Percentiles rank a stretch among this genome's conserved stretches.
These are phyloP conservation scores for Dryadomyces quercus-mongolicae DNA, from an alignment of 2,329 filamentous ascomycete species.

Conservation along the genomic window DNA sequence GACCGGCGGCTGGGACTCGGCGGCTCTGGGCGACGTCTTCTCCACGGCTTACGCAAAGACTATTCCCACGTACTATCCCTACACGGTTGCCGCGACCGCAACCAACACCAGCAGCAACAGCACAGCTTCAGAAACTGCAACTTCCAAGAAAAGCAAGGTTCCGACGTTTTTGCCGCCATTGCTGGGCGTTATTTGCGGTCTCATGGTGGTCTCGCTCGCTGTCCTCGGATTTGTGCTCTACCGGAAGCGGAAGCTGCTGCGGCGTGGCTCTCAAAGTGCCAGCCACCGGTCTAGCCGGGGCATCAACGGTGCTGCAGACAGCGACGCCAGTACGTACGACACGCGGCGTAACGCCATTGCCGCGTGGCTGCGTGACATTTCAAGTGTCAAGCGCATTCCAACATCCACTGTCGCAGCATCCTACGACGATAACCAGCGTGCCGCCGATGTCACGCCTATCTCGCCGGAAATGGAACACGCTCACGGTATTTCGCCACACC, in stretches of 20 bases:
- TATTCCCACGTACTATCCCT: conserved; percentile 50
- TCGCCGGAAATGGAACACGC: conserved; percentile 25
- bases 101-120: conserved; percentile 15
- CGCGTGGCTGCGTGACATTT: conserved; percentile 39
- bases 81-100: conserved; percentile 23
- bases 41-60: conserved; percentile 37
- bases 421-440: neutral
- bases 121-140: conserved; percentile 2
- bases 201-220: conserved; percentile 40
- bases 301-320: conserved; percentile 5
- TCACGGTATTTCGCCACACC: neutral
- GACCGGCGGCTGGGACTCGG: conserved; percentile 37
- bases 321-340: conserved; percentile 31
- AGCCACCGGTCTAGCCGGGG: neutral
- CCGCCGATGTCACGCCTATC: conserved; percentile 13
- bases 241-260: conserved; percentile 33
- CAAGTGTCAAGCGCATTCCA: conserved; percentile 13
- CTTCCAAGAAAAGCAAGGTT: conserved; percentile 22
- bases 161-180: conserved; percentile 49
- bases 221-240: conserved; percentile 40
- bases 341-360: conserved; percentile 33
- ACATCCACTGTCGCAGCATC: neutral
- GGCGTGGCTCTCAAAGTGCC: conserved; percentile 8
- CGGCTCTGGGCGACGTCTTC: conserved; percentile 40
- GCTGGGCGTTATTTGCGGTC: conserved; percentile 47